Evolutionary conservation across 2,329 filamentous ascomycete genomes (phyloP).

Genomic region (Colletotrichum lentis): DNA sequence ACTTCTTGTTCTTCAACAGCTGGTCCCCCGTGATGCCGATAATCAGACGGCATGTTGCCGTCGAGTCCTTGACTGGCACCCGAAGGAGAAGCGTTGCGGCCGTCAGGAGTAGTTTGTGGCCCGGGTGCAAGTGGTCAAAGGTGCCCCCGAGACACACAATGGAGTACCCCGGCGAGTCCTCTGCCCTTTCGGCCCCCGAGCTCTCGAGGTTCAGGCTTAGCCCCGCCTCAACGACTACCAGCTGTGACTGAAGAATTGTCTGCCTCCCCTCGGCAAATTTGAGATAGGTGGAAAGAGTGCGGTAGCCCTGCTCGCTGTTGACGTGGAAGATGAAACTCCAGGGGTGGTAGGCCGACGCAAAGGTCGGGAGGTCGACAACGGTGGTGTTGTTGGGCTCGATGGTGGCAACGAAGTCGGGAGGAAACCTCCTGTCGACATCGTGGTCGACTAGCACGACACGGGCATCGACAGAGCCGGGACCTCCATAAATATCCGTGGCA

Average conservation of each 20-base stretch:
- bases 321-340: slow-evolving; percentile 74
- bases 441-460: slow-evolving; percentile 78
- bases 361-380: slow-evolving; percentile 59
- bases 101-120: slow-evolving; percentile 96
- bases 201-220: slow-evolving; percentile 54
- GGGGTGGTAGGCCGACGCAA: slow-evolving; percentile 61
- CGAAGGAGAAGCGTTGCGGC: slow-evolving; percentile 78
- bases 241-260: slow-evolving; percentile 58
- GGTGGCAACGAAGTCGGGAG: slow-evolving; percentile 47
- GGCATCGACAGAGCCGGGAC: slow-evolving; percentile 75
- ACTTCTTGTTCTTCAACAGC: slow-evolving; percentile 88
- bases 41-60: slow-evolving; percentile 66
- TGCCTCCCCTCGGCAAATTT: slow-evolving; percentile 57
- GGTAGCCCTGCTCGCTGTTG: slow-evolving; percentile 70
- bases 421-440: slow-evolving; percentile 48
- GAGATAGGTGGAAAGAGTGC: slow-evolving; percentile 61
- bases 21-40: slow-evolving; percentile 90
- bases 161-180: slow-evolving; percentile 40
- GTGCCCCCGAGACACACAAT: slow-evolving; percentile 86
- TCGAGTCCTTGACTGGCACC: slow-evolving; percentile 52
- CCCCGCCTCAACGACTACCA: slow-evolving; percentile 62
- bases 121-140: slow-evolving; percentile 94
- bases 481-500: slow-evolving; percentile 64
- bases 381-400: slow-evolving; percentile 56
- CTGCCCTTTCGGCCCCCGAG: neutral